Evolutionary conservation across 2,329 filamentous ascomycete genomes (phyloP).

Genomic region (Berkeleyomyces basicola): DNA sequence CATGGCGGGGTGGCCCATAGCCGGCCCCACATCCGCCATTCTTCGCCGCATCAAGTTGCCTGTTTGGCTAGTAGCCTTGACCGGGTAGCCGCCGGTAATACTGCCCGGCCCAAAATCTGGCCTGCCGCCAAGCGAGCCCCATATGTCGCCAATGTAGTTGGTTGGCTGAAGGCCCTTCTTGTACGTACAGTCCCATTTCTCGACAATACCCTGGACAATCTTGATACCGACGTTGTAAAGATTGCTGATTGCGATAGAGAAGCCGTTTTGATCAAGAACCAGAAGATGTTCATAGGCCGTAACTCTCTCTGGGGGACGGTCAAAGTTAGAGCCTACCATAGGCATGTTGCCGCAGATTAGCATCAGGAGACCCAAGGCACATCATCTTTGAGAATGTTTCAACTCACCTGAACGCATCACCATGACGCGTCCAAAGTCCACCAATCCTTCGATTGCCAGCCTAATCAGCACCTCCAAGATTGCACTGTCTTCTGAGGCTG

Average conservation of each 20-base stretch:
- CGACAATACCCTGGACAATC: conserved; percentile 47
- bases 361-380: not conserved
- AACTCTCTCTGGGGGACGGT: conserved; percentile 44
- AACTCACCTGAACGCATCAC: conserved; percentile 43
- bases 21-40: not conserved
- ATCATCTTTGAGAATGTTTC: too few species aligned
- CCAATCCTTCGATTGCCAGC: conserved; percentile 35
- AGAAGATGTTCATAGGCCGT: conserved; percentile 43
- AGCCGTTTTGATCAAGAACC: conserved; percentile 44
- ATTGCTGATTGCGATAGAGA: conserved; percentile 45
- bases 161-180: conserved; percentile 35
- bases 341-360: not conserved
- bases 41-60: conserved; percentile 7
- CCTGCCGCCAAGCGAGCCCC: conserved; percentile 47
- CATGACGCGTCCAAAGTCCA: conserved; percentile 51
- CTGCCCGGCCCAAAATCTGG: conserved; percentile 48
- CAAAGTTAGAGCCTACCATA: conserved; percentile 45
- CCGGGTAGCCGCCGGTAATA: conserved; percentile 23
- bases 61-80: conserved; percentile 16
- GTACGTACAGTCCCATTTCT: conserved; percentile 43
- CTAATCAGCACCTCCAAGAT: conserved; percentile 49
- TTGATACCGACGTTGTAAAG: conserved; percentile 48
- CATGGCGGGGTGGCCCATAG: not conserved
- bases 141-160: conserved; percentile 58
- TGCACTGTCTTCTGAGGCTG: conserved; percentile 57